Conservation (phyloP, 257 asterid species). For the Primulina tabacum region DNA sequence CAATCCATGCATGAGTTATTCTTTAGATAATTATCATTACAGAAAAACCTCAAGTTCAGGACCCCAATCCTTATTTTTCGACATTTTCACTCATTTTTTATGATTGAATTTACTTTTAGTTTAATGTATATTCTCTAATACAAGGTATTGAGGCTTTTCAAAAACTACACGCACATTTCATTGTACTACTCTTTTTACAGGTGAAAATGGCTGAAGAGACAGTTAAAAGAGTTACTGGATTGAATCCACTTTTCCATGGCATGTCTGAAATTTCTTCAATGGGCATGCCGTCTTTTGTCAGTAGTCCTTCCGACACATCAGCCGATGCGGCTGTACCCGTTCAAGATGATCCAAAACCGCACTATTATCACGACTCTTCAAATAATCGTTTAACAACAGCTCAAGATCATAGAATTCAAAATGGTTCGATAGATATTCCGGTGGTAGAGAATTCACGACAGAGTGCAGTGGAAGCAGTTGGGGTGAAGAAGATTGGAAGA, state of each 20-base stretch:
- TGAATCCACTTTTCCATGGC: constrained; percentile 75
- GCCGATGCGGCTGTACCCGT: constrained; percentile 70
- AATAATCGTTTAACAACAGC: constrained; percentile 33
- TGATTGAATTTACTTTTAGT: neutral
- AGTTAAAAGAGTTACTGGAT: constrained; percentile 82
- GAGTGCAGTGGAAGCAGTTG: constrained; percentile 32
- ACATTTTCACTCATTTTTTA: neutral
- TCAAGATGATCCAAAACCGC: constrained; percentile 53
- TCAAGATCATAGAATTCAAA: constrained; percentile 42
- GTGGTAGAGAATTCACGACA: constrained; percentile 35
- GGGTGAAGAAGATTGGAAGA: constrained; percentile 50
- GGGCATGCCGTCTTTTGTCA: constrained; percentile 51
- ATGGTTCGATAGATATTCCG: constrained; percentile 37
- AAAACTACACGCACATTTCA: neutral
- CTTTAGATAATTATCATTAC: too few relatives aligned
- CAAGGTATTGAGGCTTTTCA: too few relatives aligned
- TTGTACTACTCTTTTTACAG: constrained; percentile 34
- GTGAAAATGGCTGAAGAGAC: constrained; percentile 95
- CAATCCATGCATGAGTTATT: neutral
- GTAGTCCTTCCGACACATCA: constrained; percentile 62
- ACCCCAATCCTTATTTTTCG: neutral
- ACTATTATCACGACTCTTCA: constrained; percentile 44
- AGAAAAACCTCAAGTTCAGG: neutral
- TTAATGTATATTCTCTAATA: too few relatives aligned
- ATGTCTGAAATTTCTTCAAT: constrained; percentile 75